Evolutionary conservation across 2,329 filamentous ascomycete genomes (phyloP).

Genomic region (Moelleriella libera): DNA sequence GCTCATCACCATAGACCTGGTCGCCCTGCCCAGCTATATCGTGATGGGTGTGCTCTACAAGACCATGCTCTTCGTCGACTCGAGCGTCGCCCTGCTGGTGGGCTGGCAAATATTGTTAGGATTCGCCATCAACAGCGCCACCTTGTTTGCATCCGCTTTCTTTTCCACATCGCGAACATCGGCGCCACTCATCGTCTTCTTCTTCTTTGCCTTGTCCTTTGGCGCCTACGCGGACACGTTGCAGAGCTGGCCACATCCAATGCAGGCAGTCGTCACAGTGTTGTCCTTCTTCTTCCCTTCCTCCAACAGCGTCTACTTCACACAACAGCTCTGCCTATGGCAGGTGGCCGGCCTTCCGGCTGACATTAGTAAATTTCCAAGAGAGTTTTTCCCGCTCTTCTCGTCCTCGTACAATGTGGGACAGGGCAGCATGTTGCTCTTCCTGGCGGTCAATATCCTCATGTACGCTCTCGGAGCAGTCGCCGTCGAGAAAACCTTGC

Average conservation of each 20-base stretch:
- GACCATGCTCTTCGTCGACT: constrained; percentile 13
- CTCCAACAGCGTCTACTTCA: constrained; percentile 11
- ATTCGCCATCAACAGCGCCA: constrained; percentile 45
- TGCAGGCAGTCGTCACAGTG: constrained; percentile 1
- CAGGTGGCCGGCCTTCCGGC: constrained; percentile 5
- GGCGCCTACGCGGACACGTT: constrained; percentile 7
- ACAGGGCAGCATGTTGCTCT: constrained; percentile 14
- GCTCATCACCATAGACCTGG: constrained; percentile 11
- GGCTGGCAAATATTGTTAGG: constrained; percentile 32
- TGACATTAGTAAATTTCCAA: constrained; percentile 3
- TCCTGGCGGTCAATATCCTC: constrained; percentile 18
- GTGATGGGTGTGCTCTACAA: constrained; percentile 22
- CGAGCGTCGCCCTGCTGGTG: constrained; percentile 17
- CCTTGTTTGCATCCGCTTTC: constrained; percentile 37
- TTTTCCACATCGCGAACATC: constrained; percentile 18
- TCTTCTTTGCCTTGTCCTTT: constrained; percentile 14
- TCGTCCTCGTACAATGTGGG: constrained; percentile 10
- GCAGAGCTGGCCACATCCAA: neutral
- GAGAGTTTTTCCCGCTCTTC: too few relatives aligned
- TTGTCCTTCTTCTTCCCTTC: constrained; percentile 11
- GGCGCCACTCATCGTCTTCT: constrained; percentile 15
- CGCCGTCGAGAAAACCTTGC: constrained; percentile 15
- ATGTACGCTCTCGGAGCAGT: constrained; percentile 17
- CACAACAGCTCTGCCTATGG: constrained; percentile 11
- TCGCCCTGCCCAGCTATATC: constrained; percentile 22